Evolutionary conservation across 1,284 basidiomycete species (phyloP).

Genomic region (Melanopsichium pennsylvanicum): DNA sequence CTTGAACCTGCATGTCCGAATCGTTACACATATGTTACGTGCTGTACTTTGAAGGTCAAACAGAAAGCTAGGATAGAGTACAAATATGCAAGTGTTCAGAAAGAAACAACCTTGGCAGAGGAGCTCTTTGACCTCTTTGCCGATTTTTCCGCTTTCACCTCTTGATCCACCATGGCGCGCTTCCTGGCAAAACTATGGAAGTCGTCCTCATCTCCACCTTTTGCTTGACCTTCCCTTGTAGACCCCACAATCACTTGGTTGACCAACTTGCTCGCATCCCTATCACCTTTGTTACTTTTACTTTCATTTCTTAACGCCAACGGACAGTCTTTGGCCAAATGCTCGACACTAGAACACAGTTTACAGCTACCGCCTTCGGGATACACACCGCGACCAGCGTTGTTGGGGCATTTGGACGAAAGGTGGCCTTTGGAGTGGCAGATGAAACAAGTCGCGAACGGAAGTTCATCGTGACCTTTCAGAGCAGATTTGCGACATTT

Average conservation of each 20-base stretch:
- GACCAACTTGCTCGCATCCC: constrained; percentile 15
- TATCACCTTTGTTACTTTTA: constrained; percentile 21
- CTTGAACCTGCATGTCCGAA: no score
- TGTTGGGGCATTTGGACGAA: constrained; percentile 80
- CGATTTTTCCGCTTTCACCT: constrained; percentile 7
- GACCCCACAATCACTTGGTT: constrained; percentile 34
- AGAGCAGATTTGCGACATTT: constrained; percentile 77
- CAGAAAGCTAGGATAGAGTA: no score
- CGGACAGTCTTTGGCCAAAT: constrained; percentile 84
- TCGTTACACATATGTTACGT: not conserved
- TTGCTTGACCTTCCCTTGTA: constrained; percentile 68
- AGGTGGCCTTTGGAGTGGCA: constrained; percentile 79
- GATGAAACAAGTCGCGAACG: constrained; percentile 90
- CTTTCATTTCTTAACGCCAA: constrained; percentile 70
- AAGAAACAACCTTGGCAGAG: constrained; percentile 36
- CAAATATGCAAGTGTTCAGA: constrained; percentile 10
- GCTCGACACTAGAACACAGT: constrained; percentile 81
- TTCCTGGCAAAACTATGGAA: constrained; percentile 81
- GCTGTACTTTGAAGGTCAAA: not conserved
- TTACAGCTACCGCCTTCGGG: constrained; percentile 94
- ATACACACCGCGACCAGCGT: constrained; percentile 82
- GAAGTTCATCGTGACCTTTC: constrained; percentile 69
- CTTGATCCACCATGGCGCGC: constrained; percentile 71
- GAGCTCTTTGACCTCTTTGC: constrained; percentile 14
- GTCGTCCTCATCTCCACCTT: constrained; percentile 89